Base-by-base conservation (phyloP, 2,329 filamentous ascomycete genomes). In the Penicillium psychrosexuale region DNA sequence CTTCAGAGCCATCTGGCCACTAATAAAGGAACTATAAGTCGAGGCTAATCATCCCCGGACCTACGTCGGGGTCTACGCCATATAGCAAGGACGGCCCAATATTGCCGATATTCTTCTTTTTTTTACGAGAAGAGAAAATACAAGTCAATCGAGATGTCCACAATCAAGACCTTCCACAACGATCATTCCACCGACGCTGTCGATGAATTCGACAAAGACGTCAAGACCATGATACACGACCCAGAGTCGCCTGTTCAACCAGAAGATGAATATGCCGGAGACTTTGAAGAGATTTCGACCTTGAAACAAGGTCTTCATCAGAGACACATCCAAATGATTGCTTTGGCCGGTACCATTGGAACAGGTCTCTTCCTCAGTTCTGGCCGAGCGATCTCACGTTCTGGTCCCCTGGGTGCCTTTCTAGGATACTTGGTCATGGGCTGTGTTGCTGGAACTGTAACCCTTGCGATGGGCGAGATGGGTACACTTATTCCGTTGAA, bases 351-450 rank as follows among this genome's bases (percentile, higher is more conserved):
- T 8, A 31, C 28, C 9, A 55, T 47, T 34, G 55, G 50, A 50
- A 57, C 55, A 28, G 55, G 55, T 8, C 43, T 57, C n/a, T 57
- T 57, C 33, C 38, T 57, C 15, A 57, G 46, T 27, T 57, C 55
- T 7, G 55, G 55, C 31, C 43, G 50, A 31, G 55, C 47, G n/a
- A 55, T 57, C 38, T 47, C 55, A 5, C 46, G 37, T 30, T 47
- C 51, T 43, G 55, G 55, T n/a, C 55, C 55, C 11, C 36, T 47
- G 8, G 55, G 55, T 3, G 55, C 55, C 19, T 48, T 57, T 19
- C 28, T 57, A 24, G 55, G 46, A 12, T 57, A 57, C 39, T 36
- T 57, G n/a, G 22, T 57, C 12, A 57, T 57, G 55, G 55, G 55
- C 5, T 50, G 48, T 31, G 51, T 47, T 22, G 49, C 55, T 4